Base-by-base conservation (phyloP, 2,329 filamentous ascomycete genomes). In the Meredithiella fracta region DNA sequence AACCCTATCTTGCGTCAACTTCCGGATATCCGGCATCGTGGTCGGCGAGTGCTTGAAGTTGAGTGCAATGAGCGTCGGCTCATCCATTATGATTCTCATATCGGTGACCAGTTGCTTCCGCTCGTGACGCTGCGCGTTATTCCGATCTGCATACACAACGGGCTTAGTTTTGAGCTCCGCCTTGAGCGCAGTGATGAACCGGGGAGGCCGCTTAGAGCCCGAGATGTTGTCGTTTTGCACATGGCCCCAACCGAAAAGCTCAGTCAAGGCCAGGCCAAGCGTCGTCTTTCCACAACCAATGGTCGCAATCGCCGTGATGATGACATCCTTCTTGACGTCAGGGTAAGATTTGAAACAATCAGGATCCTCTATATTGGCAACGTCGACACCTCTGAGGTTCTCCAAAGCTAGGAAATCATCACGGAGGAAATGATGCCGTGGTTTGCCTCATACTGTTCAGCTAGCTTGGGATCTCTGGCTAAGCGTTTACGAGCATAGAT, bases 221-320 rank as follows among this genome's bases (percentile, higher is more conserved):
- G 81, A 80, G 59, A 98, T 92, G 65, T 98, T 94, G 70, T 98
- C 92, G 66, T 98, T 98, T 65, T 98, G 92, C 51, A 96, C 75
- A 65, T 95, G 89, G 15, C 88, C 91, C 86, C 90, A 97, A 55
- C 76, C 80, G 62, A 97, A 96, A 1, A 98, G 76, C 64, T 87
- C 83, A 3, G 78, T 77, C 20, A 98, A 72, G 1, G 86, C 90
- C 52, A 94, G 69, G 2, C 86, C 89, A 52, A 98, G 72, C 0
- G 92, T 98, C 0, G 92, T 98, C 75, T 98, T 98, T 56, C 92
- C 92, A 65, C 92, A 98, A 8, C 92, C 92, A 55, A 98, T 85
- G 0, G 92, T 95, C 1, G 92, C 89, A 62, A 96, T 82, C 0
- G 92, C 90, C 4, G 89, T 84, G n/a, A 98, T 74, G 17, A 96